These are phyloP conservation scores for Aureobasidium sp. DNA, from an alignment of 2,329 filamentous ascomycete species.

Conservation along the genomic window DNA sequence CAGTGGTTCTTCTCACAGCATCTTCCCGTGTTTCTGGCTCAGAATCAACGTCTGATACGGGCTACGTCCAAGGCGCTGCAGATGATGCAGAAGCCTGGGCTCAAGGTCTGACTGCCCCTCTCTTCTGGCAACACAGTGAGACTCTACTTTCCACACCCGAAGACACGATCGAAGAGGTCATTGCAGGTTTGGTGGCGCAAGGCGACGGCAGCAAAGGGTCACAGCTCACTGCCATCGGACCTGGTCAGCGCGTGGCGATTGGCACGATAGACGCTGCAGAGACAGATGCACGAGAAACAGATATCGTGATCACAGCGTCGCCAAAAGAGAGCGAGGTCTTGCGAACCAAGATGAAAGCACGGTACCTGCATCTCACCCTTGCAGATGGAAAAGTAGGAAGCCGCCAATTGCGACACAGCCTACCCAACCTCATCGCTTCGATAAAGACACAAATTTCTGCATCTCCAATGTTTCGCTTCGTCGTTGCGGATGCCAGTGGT, in stretches of 20 bases:
- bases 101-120: slow-evolving; percentile 60
- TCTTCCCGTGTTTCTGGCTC: slow-evolving; percentile 62
- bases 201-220: slow-evolving; percentile 12
- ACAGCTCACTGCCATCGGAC: slow-evolving; percentile 31
- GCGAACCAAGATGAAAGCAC: slow-evolving; percentile 30
- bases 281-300: slow-evolving; percentile 24
- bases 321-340: slow-evolving; percentile 8
- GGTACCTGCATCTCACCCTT: slow-evolving; percentile 53
- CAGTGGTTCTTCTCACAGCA: slow-evolving; percentile 77
- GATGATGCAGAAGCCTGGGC: slow-evolving; percentile 96
- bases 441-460: slow-evolving; percentile 22
- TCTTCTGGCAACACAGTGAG: slow-evolving; percentile 70
- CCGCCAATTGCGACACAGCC: slow-evolving; percentile 64
- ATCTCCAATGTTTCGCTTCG: not conserved
- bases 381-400: slow-evolving; percentile 69
- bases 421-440: slow-evolving; percentile 56
- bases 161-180: slow-evolving; percentile 49
- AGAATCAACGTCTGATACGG: slow-evolving; percentile 56
- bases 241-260: slow-evolving; percentile 33
- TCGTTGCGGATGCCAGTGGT: slow-evolving; percentile 47
- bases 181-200: slow-evolving; percentile 33
- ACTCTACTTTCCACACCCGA: slow-evolving; percentile 57
- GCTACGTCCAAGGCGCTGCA: slow-evolving; percentile 88
- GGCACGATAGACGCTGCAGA: slow-evolving; percentile 30
- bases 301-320: slow-evolving; percentile 27